Evolutionary conservation across 768 basidiomycete species (phyloP), one percentile per base, ranked within the genome.

Genomic region (Suillus spraguei): DNA sequence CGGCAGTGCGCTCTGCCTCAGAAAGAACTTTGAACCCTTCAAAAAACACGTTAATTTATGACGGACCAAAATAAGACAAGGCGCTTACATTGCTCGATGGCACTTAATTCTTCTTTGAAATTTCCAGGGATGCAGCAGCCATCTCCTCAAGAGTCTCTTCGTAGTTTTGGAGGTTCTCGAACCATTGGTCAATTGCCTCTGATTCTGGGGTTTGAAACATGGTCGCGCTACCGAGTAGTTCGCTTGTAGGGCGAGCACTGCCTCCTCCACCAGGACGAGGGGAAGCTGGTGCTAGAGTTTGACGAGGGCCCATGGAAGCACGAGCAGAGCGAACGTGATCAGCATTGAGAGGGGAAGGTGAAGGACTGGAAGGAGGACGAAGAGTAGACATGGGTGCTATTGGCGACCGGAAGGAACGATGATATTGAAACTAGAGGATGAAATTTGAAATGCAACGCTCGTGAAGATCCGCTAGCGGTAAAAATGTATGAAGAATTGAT

Each of bases 1-100:
- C 97, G 79, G 97, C 97, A 78, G 97, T 99, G 80, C 97, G 93
- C 86, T 99, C 97, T 68, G 97, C 96, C 84, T 99, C 97, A 67
- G 94, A 96, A 60, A 99, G 88, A 76, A 99, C 97, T 72, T 97
- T 95, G 85, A 99, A 99, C 97, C 97, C 95, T 96, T 72, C 4
- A 58, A 63, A 7, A 42, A 60, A 52, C 22, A n/a, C 5, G 10
- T 55, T 54, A 49, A 39, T 35, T 63, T 20, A 68, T 55, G 44
- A 53, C 60, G 32, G 8, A 36, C 16, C 2, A 44, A 41, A 22
- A 22, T 28, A 2, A 53, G 33, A 59, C 47, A 56, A 50, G 17
- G 69, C 73, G 71, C 83, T 64, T 61, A 95, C 95, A 99, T 88
- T 99, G 97, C 84, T 99, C 97, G 83, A 99, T 99, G 72, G 97